Base-by-base conservation (phyloP, 257 asterid genomes). In the Rubia yunnanensis region DNA sequence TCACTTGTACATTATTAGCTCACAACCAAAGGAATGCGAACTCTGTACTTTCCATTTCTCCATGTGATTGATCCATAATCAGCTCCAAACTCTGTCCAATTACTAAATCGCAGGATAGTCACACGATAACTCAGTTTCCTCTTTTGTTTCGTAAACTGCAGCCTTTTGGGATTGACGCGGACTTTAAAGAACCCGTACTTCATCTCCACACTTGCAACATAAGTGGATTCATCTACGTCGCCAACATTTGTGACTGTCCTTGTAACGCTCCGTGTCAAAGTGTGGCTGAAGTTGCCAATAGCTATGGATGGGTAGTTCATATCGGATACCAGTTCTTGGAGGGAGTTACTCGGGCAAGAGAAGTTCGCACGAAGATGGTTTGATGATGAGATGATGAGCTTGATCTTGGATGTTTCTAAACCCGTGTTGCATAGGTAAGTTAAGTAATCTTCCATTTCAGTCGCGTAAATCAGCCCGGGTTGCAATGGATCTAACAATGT, bases 301-400 rank as follows among this genome's bases (percentile, higher is more conserved):
- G 85, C 84, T 71, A 92, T 84, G 15, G 96, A 87, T n/a, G 98
- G 98, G 60, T 89, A 89, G 77, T 92, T 92, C 89, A 92, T 84
- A 80, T 77, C 67, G 63, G 98, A 84, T 77, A 89, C 71, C 35
- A 76, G 28, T 10, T 92, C 91, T 2, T 64, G 15, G 67, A 59
- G 63, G 5, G 85, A 62, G 65, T 70, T 67, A 10, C 22, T 38
- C 11, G 86, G 66, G 86, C 98, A 89, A 17, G 95, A 74, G 72
- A 89, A 92, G 73, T 80, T 76, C 3, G 31, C 69, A 1, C 95
- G 88, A 69, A 84, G 54, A 9, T 76, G 36, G 6, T 2, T 48
- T 48, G 54, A 48, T 7, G 75, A 23, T 10, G 92, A 71, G 7
- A 89, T 50, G 57, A 44, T 84, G 72, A 60, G 81, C 70, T 72